Evolutionary conservation across 2,329 filamentous ascomycete genomes (phyloP), one percentile per base, ranked within the genome.

Genomic region (Fusarium anthophilum): DNA sequence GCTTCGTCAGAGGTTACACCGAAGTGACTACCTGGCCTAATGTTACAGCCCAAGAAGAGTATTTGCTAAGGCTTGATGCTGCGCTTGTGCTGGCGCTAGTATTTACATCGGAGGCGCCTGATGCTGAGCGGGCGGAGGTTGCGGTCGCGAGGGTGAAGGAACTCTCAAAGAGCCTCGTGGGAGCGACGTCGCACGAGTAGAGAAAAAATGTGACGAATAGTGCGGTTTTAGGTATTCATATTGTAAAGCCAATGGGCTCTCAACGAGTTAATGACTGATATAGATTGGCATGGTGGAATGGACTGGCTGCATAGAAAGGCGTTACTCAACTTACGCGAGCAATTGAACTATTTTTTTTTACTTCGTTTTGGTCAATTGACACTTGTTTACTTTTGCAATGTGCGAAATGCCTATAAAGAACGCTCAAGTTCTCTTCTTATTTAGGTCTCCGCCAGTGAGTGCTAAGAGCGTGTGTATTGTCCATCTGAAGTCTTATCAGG

Each of bases 21-120:
- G 8, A 35, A 0, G 2, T 30, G 0, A 1, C 20, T 2, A 1
- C 8, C 0, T 69, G 54, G 43, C 64, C 55, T 1, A 26, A 51
- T 9, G 17, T 41, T 0, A 37, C 64, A 8, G 0, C 22, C 0
- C 1, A 35, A 11, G 66, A 69, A 37, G 56, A 69, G 6, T 20
- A 1, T 14, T 8, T 69, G 2, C 56, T 69, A 11, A 56, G 64
- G 2, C 44, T 69, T 22, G 66, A 69, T 2, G 66, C 66, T 24
- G 64, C 64, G 7, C 66, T 69, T 45, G 66, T 69, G 17, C 28
- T 69, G 11, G 64, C 66, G 12, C 14, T 69, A 4, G 64, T 69
- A 1, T 69, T 69, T 6, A 69, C 32, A 0, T 48, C 39, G 4
- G 66, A 69, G 13, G 66, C 64, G 0, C 56, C 64, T 6, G 66